phyloP scores from a whole-genome alignment of 1,139 yeast genomes.

The Arxiozyma telluris region DNA sequence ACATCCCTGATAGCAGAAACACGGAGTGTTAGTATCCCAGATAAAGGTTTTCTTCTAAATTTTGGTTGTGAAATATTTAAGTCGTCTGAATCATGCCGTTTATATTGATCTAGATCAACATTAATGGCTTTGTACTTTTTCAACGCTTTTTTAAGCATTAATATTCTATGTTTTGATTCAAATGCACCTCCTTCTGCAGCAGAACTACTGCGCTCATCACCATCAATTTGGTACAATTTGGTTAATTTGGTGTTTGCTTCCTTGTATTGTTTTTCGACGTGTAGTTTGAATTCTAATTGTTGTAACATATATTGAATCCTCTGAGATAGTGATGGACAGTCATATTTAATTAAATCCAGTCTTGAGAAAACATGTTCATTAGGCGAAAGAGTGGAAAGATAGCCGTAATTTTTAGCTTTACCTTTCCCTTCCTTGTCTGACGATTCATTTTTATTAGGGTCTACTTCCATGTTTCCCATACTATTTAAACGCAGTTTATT shows the following conservation, averaged over 20 bases:
- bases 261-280: slow-evolving; percentile 86
- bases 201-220: slow-evolving; percentile 74
- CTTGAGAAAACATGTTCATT: slow-evolving; percentile 38
- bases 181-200: slow-evolving; percentile 84
- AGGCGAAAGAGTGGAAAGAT: slow-evolving; percentile 25
- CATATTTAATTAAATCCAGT: slow-evolving; percentile 79
- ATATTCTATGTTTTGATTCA: slow-evolving; percentile 81
- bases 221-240: slow-evolving; percentile 78
- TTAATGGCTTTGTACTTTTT: slow-evolving; percentile 87
- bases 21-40: slow-evolving; percentile 67
- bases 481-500: slow-evolving; percentile 46
- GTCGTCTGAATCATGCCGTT: slow-evolving; percentile 50
- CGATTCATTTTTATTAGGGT: not conserved
- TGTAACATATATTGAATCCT: slow-evolving; percentile 92
- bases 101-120: slow-evolving; percentile 39
- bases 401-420: slow-evolving; percentile 17
- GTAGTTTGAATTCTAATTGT: slow-evolving; percentile 83
- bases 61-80: slow-evolving; percentile 50
- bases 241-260: slow-evolving; percentile 87
- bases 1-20: slow-evolving; percentile 76
- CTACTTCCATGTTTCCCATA: slow-evolving; percentile 6
- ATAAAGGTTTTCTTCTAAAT: slow-evolving; percentile 69
- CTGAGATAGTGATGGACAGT: slow-evolving; percentile 92
- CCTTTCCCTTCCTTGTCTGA: not conserved
- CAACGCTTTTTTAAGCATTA: slow-evolving; percentile 70